These are phyloP conservation scores for Diaporthe aspalathi DNA, from an alignment of 2,329 filamentous ascomycete species.

Conservation along the genomic window DNA sequence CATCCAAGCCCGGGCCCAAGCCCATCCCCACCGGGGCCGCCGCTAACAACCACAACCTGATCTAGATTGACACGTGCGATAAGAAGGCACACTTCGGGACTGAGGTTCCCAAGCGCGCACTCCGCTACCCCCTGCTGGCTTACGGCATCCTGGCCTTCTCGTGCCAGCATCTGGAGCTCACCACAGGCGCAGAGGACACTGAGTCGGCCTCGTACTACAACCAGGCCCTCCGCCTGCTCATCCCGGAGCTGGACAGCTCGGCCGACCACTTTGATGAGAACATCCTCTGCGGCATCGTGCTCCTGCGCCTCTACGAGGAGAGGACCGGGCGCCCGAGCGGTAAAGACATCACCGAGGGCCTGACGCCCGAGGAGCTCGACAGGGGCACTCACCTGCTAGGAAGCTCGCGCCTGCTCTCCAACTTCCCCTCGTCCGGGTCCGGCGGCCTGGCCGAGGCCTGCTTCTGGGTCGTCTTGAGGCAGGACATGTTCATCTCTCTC, in stretches of 20 bases:
- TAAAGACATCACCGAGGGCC: slow-evolving; percentile 34
- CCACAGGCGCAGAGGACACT: slow-evolving; percentile 42
- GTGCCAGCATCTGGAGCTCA: slow-evolving; percentile 42
- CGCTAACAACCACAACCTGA: not conserved
- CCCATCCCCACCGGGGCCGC: not conserved
- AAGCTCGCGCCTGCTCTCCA: slow-evolving; percentile 44
- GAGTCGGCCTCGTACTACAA: slow-evolving; percentile 55
- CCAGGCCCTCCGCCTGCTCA: slow-evolving; percentile 53
- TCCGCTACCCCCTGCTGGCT: slow-evolving; percentile 52
- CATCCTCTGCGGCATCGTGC: slow-evolving; percentile 52
- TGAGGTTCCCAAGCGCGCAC: slow-evolving; percentile 54
- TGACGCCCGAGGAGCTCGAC: slow-evolving; percentile 42
- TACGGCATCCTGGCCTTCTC: slow-evolving; percentile 46
- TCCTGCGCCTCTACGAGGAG: slow-evolving; percentile 54
- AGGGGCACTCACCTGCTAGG: slow-evolving; percentile 45
- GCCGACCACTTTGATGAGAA: slow-evolving; percentile 51
- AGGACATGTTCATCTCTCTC: slow-evolving; percentile 60
- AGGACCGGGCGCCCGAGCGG: slow-evolving; percentile 46
- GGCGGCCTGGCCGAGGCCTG: slow-evolving; percentile 55
- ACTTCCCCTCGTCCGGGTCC: slow-evolving; percentile 41
- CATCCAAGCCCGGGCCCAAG: not conserved
- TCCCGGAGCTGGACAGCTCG: slow-evolving; percentile 51
- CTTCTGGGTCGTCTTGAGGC: slow-evolving; percentile 60
- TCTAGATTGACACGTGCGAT: slow-evolving; percentile 56
- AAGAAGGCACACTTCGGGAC: slow-evolving; percentile 53